These are phyloP conservation scores for Sclerotinia subarctica DNA, from an alignment of 2,329 filamentous ascomycete species.

Conservation along the genomic window DNA sequence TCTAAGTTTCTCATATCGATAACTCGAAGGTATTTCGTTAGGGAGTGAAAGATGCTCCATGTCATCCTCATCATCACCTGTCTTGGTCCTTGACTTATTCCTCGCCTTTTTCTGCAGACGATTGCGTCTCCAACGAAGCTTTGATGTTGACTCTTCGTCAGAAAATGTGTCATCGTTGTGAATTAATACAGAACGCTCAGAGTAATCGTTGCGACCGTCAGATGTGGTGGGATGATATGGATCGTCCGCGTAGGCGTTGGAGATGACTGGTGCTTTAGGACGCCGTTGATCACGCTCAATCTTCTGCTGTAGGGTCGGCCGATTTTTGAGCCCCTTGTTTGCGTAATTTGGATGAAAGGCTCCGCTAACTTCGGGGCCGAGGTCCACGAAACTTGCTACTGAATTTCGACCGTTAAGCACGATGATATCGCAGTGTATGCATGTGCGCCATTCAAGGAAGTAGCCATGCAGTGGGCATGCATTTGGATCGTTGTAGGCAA, in stretches of 20 bases:
- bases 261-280: background rate
- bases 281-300: background rate
- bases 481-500: background rate
- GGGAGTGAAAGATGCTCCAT: background rate
- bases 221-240: background rate
- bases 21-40: background rate
- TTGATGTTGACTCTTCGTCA: background rate
- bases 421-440: slow-evolving; percentile 5
- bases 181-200: background rate
- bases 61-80: background rate
- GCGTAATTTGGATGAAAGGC: background rate
- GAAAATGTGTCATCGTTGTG: background rate
- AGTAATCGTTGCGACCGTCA: background rate
- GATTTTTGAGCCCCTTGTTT: background rate
- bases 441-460: slow-evolving; percentile 11
- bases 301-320: background rate
- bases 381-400: background rate
- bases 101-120: background rate
- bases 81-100: background rate
- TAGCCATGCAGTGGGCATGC: background rate
- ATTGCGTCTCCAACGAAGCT: background rate
- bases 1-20: background rate
- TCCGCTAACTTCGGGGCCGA: background rate
- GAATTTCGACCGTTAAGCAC: background rate
- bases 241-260: background rate